Evolutionary conservation across 352 stramenopile genomes (phyloP).

Genomic region (Pythium biforme): DNA sequence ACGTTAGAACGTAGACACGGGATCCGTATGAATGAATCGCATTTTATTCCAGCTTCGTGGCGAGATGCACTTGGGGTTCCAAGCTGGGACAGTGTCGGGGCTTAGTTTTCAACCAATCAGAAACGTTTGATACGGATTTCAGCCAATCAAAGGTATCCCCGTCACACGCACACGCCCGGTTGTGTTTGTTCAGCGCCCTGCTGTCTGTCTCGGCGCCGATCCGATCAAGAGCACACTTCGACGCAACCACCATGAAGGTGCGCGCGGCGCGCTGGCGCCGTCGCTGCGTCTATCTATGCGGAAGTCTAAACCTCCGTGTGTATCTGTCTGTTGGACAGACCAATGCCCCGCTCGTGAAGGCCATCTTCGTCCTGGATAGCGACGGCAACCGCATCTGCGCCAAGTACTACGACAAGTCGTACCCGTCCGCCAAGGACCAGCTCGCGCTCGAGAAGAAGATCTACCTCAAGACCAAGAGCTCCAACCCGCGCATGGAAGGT

Average conservation of each 20-base stretch:
- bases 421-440: slow-evolving; percentile 84
- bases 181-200: neutral
- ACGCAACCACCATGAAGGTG: slow-evolving; percentile 63
- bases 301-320: neutral
- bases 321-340: slow-evolving; percentile 29
- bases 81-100: too few relatives aligned
- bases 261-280: neutral
- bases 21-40: neutral
- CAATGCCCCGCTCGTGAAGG: slow-evolving; percentile 78
- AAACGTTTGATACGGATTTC: slow-evolving; percentile 24
- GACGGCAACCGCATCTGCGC: slow-evolving; percentile 88
- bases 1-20: neutral
- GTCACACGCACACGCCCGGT: slow-evolving; percentile 28
- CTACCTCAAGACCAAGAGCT: slow-evolving; percentile 90
- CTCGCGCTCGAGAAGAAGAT: slow-evolving; percentile 89
- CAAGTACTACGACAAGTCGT: slow-evolving; percentile 92
- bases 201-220: neutral
- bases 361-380: slow-evolving; percentile 86
- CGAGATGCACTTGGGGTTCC: too few relatives aligned
- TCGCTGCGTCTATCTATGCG: neutral
- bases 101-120: slow-evolving; percentile 17
- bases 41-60: slow-evolving; percentile 4
- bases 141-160: slow-evolving; percentile 56
- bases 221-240: slow-evolving; percentile 1
- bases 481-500: slow-evolving; percentile 83